A percentile compares a stretch with the other conserved stretches of the same genome.
Conservation (phyloP, 2,329 filamentous ascomycete species). For the Colletotrichum sp. region DNA sequence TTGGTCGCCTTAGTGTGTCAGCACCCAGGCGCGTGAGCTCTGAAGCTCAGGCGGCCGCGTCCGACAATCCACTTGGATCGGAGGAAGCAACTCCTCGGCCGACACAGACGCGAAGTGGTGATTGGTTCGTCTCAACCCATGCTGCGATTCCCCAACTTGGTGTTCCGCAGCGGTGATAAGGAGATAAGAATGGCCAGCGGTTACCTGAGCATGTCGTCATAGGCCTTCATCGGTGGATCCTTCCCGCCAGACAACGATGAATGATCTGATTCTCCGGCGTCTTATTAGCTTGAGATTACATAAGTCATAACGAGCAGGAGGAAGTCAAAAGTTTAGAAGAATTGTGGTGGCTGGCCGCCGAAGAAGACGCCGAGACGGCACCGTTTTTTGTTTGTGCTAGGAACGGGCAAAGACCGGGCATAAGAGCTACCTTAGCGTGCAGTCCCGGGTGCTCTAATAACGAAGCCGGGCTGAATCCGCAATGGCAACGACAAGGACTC, state of each 20-base stretch:
- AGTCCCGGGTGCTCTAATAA: not conserved
- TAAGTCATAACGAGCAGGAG: not conserved
- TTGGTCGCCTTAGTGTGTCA: not conserved
- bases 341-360: not conserved
- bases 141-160: not conserved
- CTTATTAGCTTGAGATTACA: not conserved
- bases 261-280: not conserved
- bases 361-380: not conserved
- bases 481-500: not conserved
- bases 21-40: not conserved
- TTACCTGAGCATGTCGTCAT: slow-evolving; percentile 1
- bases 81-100: slow-evolving; percentile 12
- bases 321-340: not conserved
- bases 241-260: not conserved
- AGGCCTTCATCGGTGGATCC: not conserved
- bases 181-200: not conserved
- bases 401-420: not conserved
- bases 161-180: not conserved
- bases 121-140: not conserved
- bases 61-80: not conserved
- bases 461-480: not conserved
- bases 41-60: not conserved
- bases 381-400: not conserved
- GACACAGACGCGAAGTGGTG: not conserved
- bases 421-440: not conserved